phyloP scores from a whole-genome alignment of 1,284 basidiomycete species.

The Cryptococcus depauperatus region DNA sequence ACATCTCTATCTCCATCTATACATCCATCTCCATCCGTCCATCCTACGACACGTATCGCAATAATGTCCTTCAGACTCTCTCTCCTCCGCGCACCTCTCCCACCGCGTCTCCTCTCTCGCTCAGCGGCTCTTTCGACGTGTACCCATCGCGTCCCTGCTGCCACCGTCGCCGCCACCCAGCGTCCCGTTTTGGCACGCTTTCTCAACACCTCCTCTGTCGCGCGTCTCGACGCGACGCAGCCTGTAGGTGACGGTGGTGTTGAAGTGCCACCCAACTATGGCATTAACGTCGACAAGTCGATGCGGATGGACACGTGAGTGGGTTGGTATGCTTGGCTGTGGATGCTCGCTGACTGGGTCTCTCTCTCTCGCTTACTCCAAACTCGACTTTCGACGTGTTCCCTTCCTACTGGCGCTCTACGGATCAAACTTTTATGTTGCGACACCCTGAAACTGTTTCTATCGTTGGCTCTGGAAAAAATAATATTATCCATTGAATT shows the following conservation, averaged over 20 bases:
- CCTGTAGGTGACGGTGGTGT: slow-evolving; percentile 30
- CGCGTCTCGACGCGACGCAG: slow-evolving; percentile 14
- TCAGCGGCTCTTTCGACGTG: slow-evolving; percentile 6
- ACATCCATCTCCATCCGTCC: not conserved
- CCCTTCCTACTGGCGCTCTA: not conserved
- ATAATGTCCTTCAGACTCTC: slow-evolving; percentile 24
- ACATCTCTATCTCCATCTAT: too few relatives aligned
- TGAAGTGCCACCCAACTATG: slow-evolving; percentile 33
- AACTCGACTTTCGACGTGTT: not conserved
- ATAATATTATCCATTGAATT: too few relatives aligned
- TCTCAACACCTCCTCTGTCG: slow-evolving; percentile 9
- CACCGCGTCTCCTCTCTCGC: not conserved
- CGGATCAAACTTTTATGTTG: too few relatives aligned
- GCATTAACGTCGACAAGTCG: slow-evolving; percentile 39
- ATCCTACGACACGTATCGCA: not conserved
- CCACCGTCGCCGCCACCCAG: slow-evolving; percentile 1
- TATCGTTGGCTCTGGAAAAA: too few relatives aligned
- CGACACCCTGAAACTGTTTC: too few relatives aligned
- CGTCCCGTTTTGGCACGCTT: slow-evolving; percentile 2
- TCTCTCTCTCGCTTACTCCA: slow-evolving; percentile 2
- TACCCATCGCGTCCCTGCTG: slow-evolving; percentile 5
- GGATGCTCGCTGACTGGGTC: slow-evolving; percentile 1
- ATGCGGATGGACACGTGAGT: slow-evolving; percentile 42
- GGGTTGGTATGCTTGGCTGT: not conserved
- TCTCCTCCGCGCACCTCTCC: slow-evolving; percentile 15